Base-by-base conservation (phyloP, 371 early-diverging fungal species). In the Mortierella sp. region DNA sequence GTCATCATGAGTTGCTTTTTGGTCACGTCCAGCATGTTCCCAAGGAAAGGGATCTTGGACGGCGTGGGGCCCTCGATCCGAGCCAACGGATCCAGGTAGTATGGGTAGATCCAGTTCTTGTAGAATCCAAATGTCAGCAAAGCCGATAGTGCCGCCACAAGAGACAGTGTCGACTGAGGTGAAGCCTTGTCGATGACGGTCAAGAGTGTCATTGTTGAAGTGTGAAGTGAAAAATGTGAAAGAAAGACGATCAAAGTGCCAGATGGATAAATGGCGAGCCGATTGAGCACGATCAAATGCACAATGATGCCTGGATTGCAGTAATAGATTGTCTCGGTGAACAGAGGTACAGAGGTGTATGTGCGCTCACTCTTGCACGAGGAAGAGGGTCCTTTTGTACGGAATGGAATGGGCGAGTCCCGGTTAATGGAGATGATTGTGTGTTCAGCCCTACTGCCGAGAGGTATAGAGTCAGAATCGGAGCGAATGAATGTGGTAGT, bases 1-100 rank as follows among this genome's bases (percentile, higher is more conserved):
- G 68, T 23, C 65, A 74, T 51, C 69, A 74, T 68, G 12, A 68
- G 69, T 50, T 68, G 64, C 46, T 74, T 74, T n/a, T 53, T 59
- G 0, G 60, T 68, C 43, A 74, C 26, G 1, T 19, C 64, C 21
- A 68, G 52, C 74, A 74, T 74, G 53, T 74, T 74, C 19, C 74
- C 74, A 26, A 74, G 14, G 53, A 74, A 68, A 0, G 68, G 68
- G 34, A 74, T 64, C 49, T 34, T 47, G 24, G 74, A 74, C 2
- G 74, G 69, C 1, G 2, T 45, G 6, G 74, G 74, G 12, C 74
- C 74, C 3, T 51, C 53, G 48, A 74, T 30, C n/a, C 60, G 59
- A 8, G 61, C 31, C 38, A 74, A 58, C 1, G 74, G 74, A 49
- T 67, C 68, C 26, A 74, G 58, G 41, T 64, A 43, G 30, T 60